Base-by-base conservation (phyloP, 768 basidiomycete species). In the Russula emetica region DNA sequence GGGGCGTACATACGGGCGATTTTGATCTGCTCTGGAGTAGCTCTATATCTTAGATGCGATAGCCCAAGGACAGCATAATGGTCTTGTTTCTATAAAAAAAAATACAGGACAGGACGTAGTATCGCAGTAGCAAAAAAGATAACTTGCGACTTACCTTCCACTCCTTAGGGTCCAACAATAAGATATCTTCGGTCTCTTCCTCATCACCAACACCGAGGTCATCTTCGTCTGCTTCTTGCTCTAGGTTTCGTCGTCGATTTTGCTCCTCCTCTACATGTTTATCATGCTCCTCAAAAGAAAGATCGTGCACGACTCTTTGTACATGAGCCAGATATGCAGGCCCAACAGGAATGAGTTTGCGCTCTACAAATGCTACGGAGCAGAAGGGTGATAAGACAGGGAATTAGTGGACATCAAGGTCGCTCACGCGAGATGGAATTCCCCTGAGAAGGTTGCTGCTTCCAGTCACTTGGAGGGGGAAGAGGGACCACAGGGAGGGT, bases 41-140 rank as follows among this genome's bases (percentile, higher is more conserved):
- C 95, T 67, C 80, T 83, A 81, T 89, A 91, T 64, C 97, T 83
- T 62, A 97, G 81, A 71, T 88, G 87, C 44, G 94, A 94, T 10
- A 99, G 83, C 68, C 97, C 97, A 58, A 99, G 87, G 45, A 99
- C 93, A 61, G 91, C 91, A 72, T 99, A 99, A 73, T 98, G 92
- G 74, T 99, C 96, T 84, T 98, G 97, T 85, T 96, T 94, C 90
- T 94, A 69, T n/a, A n/a, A 69, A 24, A n/a, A 30, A 30, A 32
- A 24, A 40, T 50, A 44, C 28, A 34, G 24, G 55, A 38, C 56
- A 60, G 40, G 42, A 38, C 45, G n/a, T 58, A n/a, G 47, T 14
- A 42, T 14, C 47, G 13, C 10, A 44, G 24, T 8, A 32, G 14
- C 10, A 51, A 8, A 26, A 44, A 34, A 40, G 24, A 44, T 38